phyloP scores from a whole-genome alignment of 176 grass and related monocot species.

The Pontederia crassipes region DNA sequence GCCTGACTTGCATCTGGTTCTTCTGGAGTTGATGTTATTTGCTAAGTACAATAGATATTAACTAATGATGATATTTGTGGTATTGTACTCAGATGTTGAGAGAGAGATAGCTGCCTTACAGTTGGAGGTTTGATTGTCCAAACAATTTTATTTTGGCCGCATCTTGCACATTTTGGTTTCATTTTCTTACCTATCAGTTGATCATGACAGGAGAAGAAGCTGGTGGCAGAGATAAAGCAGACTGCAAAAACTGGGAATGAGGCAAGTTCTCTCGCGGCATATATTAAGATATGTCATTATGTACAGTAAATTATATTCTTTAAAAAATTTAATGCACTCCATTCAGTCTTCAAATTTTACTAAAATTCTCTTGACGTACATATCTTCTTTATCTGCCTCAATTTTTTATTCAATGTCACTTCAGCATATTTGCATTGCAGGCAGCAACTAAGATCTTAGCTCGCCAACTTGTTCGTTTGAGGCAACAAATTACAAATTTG shows the following conservation, averaged over 20 bases:
- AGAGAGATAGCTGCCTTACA: constrained; percentile 90
- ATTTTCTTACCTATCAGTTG: constrained; percentile 14
- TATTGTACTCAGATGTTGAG: constrained; percentile 57
- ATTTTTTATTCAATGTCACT: too few species aligned
- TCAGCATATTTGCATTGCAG: constrained; percentile 14
- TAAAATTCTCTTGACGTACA: too few species aligned
- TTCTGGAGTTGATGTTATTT: constrained; percentile 6
- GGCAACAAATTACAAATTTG: constrained; percentile 94
- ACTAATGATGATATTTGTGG: constrained; percentile 16
- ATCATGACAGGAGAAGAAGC: constrained; percentile 82
- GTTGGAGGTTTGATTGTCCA: constrained; percentile 46
- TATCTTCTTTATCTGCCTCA: too few species aligned
- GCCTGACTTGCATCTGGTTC: not conserved
- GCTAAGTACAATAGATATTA: constrained; percentile 1
- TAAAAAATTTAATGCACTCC: too few species aligned
- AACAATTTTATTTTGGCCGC: constrained; percentile 4
- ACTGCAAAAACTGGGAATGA: constrained; percentile 97
- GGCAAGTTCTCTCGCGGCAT: constrained; percentile 25
- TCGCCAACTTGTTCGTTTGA: constrained; percentile 80
- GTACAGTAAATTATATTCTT: too few species aligned
- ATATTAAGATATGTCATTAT: not conserved
- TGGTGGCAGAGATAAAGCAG: constrained; percentile 95
- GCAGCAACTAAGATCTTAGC: constrained; percentile 93
- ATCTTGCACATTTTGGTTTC: constrained; percentile 13
- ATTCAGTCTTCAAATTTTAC: too few species aligned